Evolutionary conservation across 208 protist genomes (phyloP), one percentile per base, ranked within the genome.

Genomic region (Leishmania major): DNA sequence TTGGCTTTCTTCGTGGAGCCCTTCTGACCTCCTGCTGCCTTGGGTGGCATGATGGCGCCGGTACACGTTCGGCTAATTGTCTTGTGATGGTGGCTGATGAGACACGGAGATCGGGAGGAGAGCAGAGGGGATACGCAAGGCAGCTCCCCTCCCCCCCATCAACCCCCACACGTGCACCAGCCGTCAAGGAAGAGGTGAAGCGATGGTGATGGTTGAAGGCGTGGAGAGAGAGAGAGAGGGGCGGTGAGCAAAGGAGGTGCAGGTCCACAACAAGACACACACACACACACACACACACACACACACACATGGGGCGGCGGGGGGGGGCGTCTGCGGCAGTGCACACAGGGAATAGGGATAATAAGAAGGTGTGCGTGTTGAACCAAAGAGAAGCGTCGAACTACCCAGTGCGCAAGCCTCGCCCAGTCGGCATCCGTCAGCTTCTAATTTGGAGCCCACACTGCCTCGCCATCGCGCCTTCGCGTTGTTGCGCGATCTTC

Each of bases 1-100:
- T 92, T 92, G 17, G 75, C 79, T 70, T 88, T 87, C 74, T 88
- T 90, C 31, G 75, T 75, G 8, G 67, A 80, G 4, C 19, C 47
- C 69, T 82, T 84, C 45, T 40, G 19, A 22, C 64, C 62, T 22
- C 77, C 64, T 17, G 71, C 82, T 35, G 77, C 51, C 55, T 79
- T 81, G 25, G 77, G 77, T 43, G 82, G 82, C 82, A 85, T 85
- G 43, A 15, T 74, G 70, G 45, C 28, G 47, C 3, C 35, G 40
- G 51, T 17, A 31, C 35, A 15, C 49, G 51, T 43, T 77, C 51
- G 25, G 22, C 31, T 47, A 25, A 25, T 2, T 62, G 40, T 62
- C n/a, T 43, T 57, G 3, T 51, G 43, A 4, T 31, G 70, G 47
- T 59, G 47, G 43, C 43, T 43, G 71, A 37, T 51, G 43, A 37